Conservation (phyloP, 140 eudicot genomes). For the Flaveria floridana region DNA sequence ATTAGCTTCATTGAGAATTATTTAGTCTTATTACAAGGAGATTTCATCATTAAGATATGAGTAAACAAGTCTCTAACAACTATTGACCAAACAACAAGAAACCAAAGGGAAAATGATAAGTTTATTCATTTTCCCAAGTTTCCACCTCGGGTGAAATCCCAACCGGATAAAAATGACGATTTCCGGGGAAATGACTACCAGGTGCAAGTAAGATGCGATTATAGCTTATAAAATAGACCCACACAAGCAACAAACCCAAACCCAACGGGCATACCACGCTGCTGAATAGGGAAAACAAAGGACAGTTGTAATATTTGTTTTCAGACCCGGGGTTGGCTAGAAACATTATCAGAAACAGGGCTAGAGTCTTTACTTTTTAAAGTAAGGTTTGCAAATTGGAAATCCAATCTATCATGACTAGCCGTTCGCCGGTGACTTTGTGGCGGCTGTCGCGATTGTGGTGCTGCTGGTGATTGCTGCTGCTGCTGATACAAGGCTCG, state of each 20-base stretch:
- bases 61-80: conserved; percentile 35
- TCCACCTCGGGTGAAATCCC: conserved; percentile 83
- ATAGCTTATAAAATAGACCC: conserved; percentile 19
- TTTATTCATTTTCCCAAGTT: conserved; percentile 38
- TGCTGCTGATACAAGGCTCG: conserved; percentile 72
- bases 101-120: conserved; percentile 18
- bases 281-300: neutral
- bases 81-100: conserved; percentile 32
- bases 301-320: neutral
- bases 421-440: conserved; percentile 58
- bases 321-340: conserved; percentile 66
- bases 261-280: conserved; percentile 22
- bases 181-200: conserved; percentile 52
- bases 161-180: conserved; percentile 32
- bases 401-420: conserved; percentile 75
- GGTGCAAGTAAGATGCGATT: conserved; percentile 54
- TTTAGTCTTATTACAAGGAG: conserved; percentile 30
- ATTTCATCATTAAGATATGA: conserved; percentile 26
- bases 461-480: conserved; percentile 40
- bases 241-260: conserved; percentile 29
- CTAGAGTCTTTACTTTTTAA: conserved; percentile 53
- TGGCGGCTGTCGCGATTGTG: conserved; percentile 40
- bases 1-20: conserved; percentile 28
- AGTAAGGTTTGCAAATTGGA: conserved; percentile 70
- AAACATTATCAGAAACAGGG: conserved; percentile 47